Base-by-base conservation (phyloP, 768 basidiomycete genomes). In the Rhodotorula taiwanensis region DNA sequence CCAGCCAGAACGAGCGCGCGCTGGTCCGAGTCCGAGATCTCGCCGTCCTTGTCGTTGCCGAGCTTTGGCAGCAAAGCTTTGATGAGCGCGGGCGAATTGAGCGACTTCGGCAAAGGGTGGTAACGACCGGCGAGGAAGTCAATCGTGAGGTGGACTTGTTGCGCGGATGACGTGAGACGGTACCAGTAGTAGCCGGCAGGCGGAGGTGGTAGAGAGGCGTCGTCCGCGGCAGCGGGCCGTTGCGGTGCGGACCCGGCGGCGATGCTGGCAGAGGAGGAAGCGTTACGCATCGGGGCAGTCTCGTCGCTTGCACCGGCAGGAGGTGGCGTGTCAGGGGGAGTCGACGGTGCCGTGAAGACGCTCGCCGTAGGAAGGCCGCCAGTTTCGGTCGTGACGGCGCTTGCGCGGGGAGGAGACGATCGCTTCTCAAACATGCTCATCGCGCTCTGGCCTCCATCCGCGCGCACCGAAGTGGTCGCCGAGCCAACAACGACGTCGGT, bases 61-160 rank as follows among this genome's bases (percentile, higher is more conserved):
- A 58, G 31, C 3, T 16, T 49, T 18, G 20, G 27, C 20, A 55
- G 21, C 20, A 60, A 25, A 7, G 21, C 25, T 27, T 45, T 25
- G 21, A 63, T 47, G 39, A 23, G 28, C 0, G 21, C 28, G 13
- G 15, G 14, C 20, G 33, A 9, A 45, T 58, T 21, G 14, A 51
- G 31, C n/a, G 18, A 15, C 4, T 25, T 13, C 11, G 67, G 56
- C 9, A 69, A 42, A 2, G 88, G 86, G 72, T 91, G 91, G 74
- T 91, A 91, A 58, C 89, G 80, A 36, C 89, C 89, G 36, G 83
- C 83, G 64, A 92, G 79, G 51, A 88, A 77, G 41, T 83, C 81
- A 45, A 89, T 78, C 5, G 83, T 83, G n/a, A 88, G 66, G 25
- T 86, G 81, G 21, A 81, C 81, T 74, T 89, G 87, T 62, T 81